Conservation (phyloP, 305 asterid species). For the Fraxinus angustifolia region DNA sequence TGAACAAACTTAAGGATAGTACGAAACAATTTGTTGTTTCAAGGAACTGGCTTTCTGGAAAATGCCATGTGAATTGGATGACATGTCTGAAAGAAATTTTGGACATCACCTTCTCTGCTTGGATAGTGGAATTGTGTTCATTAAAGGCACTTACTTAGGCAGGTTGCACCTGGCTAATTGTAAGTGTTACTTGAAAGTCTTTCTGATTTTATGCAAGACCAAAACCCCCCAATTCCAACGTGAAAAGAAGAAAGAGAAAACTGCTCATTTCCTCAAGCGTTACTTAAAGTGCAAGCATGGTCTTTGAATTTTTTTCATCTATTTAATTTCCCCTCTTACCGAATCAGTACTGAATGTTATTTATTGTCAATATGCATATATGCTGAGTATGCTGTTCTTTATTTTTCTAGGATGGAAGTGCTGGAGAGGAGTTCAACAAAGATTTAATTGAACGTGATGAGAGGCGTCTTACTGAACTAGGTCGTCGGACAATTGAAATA, state of each 20-base stretch:
- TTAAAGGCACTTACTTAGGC: background rate
- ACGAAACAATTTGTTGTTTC: background rate
- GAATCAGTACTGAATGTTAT: background rate
- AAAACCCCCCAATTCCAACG: background rate
- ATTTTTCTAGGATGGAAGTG: slow-evolving; percentile 61
- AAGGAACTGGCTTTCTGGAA: background rate
- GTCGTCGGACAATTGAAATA: slow-evolving; percentile 33
- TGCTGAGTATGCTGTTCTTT: slow-evolving; percentile 16
- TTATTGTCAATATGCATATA: background rate
- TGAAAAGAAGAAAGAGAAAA: background rate
- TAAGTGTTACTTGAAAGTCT: background rate
- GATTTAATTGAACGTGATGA: slow-evolving; percentile 70
- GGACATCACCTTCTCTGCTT: background rate
- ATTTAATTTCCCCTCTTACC: background rate
- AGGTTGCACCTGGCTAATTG: background rate
- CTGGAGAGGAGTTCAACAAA: slow-evolving; percentile 82
- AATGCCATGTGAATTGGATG: background rate
- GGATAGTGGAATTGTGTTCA: background rate
- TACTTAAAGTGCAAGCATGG: background rate
- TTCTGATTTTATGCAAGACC: background rate
- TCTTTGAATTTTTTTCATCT: background rate
- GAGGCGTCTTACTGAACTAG: slow-evolving; percentile 12
- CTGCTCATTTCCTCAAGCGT: background rate
- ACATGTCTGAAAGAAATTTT: background rate
- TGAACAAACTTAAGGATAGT: background rate